Conservation (phyloP, 2,329 filamentous ascomycete species). For the Lasiodiplodia theobromae region DNA sequence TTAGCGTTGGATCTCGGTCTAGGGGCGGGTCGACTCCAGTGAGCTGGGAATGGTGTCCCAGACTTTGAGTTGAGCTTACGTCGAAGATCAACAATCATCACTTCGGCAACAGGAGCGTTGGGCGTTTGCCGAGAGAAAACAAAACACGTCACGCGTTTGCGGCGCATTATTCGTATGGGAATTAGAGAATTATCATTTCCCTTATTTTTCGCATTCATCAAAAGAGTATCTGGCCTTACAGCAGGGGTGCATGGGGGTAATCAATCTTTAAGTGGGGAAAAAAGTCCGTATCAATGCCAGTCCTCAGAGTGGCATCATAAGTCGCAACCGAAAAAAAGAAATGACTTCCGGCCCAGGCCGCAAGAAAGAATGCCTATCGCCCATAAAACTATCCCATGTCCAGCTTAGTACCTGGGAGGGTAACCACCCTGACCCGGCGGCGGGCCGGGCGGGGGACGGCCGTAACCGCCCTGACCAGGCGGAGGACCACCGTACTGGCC, state of each 20-base stretch:
- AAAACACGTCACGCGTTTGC: neutral
- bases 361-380: neutral
- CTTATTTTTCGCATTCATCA: neutral
- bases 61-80: neutral
- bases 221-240: neutral
- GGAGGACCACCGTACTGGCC: slow-evolving; percentile 37
- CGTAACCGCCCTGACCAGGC: slow-evolving; percentile 42
- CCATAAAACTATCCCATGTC: neutral
- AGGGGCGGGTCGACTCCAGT: no score
- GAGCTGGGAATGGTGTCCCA: no score
- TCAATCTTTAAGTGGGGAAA: slow-evolving; percentile 6
- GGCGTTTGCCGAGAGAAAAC: neutral
- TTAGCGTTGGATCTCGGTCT: no score
- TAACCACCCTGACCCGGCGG: slow-evolving; percentile 32
- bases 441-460: slow-evolving; percentile 36
- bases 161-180: neutral
- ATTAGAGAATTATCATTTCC: slow-evolving; percentile 12
- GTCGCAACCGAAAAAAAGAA: neutral
- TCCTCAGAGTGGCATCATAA: neutral
- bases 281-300: slow-evolving; percentile 15
- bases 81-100: no score
- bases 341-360: neutral
- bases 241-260: slow-evolving; percentile 1
- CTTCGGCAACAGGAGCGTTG: neutral
- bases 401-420: slow-evolving; percentile 22